Evolutionary conservation across 805 yeast genomes (phyloP).

Genomic region (Tetrapisispora fleetii): DNA sequence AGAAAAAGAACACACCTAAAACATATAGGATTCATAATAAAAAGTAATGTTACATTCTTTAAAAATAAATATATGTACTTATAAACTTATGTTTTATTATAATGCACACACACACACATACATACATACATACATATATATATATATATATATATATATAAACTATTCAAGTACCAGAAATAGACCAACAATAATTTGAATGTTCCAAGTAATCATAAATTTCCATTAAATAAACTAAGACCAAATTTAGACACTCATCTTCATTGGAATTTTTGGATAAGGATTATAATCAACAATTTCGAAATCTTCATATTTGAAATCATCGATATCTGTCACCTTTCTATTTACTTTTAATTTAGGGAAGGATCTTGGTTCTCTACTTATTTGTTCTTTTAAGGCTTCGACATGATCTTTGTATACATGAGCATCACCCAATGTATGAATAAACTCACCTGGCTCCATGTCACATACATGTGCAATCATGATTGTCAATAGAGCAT

Average conservation of each 20-base stretch:
- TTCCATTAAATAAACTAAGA: background rate
- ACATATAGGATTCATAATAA: constrained; percentile 18
- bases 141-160: background rate
- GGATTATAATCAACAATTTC: constrained; percentile 74
- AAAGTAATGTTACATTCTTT: background rate
- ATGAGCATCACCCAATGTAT: constrained; percentile 95
- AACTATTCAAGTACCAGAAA: background rate
- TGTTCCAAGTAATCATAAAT: background rate
- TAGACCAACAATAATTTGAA: too few relatives aligned
- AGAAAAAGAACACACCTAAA: constrained; percentile 14
- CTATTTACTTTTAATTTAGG: constrained; percentile 71
- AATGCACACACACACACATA: too few relatives aligned
- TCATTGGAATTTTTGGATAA: constrained; percentile 79
- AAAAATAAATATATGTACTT: too few relatives aligned
- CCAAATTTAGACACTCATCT: constrained; percentile 74
- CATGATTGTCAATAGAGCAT: constrained; percentile 87
- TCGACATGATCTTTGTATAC: constrained; percentile 90
- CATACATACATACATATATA: too few relatives aligned
- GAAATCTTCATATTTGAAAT: constrained; percentile 81
- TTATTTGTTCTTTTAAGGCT: constrained; percentile 72
- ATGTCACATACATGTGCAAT: constrained; percentile 90
- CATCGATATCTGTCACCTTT: constrained; percentile 66
- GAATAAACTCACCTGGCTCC: constrained; percentile 93
- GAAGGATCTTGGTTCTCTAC: constrained; percentile 65
- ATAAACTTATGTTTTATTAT: background rate